Conservation (phyloP, 2,329 filamentous ascomycete species). For the Aspergillus oerlinghausenensis region DNA sequence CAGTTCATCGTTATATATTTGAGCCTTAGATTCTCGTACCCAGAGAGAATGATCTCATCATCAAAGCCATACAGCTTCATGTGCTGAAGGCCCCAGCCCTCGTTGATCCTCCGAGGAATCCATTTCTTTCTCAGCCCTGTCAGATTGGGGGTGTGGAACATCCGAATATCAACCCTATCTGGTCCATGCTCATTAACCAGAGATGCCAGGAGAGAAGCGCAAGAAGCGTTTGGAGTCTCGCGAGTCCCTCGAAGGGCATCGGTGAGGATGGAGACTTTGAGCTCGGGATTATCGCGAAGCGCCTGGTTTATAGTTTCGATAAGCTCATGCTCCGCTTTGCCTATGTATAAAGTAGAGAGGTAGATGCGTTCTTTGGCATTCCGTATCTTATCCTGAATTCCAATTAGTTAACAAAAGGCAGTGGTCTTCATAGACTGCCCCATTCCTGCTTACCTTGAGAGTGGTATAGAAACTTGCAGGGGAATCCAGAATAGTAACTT, state of each 20-base stretch:
- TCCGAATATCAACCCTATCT: slow-evolving; percentile 82
- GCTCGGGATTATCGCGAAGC: slow-evolving; percentile 65
- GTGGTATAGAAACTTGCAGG: slow-evolving; percentile 89
- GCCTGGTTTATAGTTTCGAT: slow-evolving; percentile 73
- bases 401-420: not conserved
- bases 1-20: slow-evolving; percentile 1
- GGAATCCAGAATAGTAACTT: slow-evolving; percentile 72
- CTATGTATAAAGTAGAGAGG: slow-evolving; percentile 94
- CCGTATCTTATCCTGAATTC: slow-evolving; percentile 67
- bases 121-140: slow-evolving; percentile 79
- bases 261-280: slow-evolving; percentile 83
- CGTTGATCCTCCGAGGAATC: slow-evolving; percentile 86
- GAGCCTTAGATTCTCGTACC: slow-evolving; percentile 46
- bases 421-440: not conserved
- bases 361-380: slow-evolving; percentile 77
- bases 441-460: slow-evolving; percentile 61
- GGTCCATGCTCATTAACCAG: slow-evolving; percentile 79
- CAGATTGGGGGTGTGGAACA: slow-evolving; percentile 97
- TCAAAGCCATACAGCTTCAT: slow-evolving; percentile 98
- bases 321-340: slow-evolving; percentile 85
- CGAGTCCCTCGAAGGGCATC: slow-evolving; percentile 88
- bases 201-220: slow-evolving; percentile 79
- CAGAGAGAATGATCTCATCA: slow-evolving; percentile 91
- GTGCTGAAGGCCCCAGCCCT: slow-evolving; percentile 96
- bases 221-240: slow-evolving; percentile 79